Percentiles rank a stretch among this genome's conserved stretches.
Conservation (phyloP, 2,329 filamentous ascomycete genomes). For the Calonectria montana region DNA sequence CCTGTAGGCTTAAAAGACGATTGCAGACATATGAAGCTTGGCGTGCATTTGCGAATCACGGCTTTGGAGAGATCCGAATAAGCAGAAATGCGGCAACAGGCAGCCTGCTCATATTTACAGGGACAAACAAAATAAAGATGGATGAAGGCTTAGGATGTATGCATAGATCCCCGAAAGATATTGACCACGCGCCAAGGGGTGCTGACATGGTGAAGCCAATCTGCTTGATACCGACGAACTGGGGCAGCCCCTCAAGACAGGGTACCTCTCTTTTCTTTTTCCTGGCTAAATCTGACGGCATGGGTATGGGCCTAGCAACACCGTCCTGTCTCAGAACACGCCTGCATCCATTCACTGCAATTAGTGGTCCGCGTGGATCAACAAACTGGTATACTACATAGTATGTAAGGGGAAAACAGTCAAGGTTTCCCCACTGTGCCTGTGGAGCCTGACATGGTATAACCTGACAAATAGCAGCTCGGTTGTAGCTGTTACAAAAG, state of each 20-base stretch:
- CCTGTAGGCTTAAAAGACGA: neutral
- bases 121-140: neutral
- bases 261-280: neutral
- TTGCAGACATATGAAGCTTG: slow-evolving; percentile 10
- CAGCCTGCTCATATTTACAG: neutral
- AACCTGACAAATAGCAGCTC: slow-evolving; percentile 4
- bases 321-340: neutral
- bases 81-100: neutral
- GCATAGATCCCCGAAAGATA: neutral
- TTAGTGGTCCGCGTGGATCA: slow-evolving; percentile 9
- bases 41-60: neutral
- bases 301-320: neutral
- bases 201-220: slow-evolving; percentile 9
- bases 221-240: slow-evolving; percentile 19
- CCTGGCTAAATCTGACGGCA: slow-evolving; percentile 2
- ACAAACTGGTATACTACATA: neutral
- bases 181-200: neutral
- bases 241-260: neutral
- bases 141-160: neutral
- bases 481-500: slow-evolving; percentile 4
- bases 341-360: neutral
- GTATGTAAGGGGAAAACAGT: neutral
- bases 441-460: slow-evolving; percentile 18
- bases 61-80: neutral
- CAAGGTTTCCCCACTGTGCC: neutral